Evolutionary conservation across 202 grass and related monocot genomes (phyloP).

Genomic region (Tripidium arundinaceum): DNA sequence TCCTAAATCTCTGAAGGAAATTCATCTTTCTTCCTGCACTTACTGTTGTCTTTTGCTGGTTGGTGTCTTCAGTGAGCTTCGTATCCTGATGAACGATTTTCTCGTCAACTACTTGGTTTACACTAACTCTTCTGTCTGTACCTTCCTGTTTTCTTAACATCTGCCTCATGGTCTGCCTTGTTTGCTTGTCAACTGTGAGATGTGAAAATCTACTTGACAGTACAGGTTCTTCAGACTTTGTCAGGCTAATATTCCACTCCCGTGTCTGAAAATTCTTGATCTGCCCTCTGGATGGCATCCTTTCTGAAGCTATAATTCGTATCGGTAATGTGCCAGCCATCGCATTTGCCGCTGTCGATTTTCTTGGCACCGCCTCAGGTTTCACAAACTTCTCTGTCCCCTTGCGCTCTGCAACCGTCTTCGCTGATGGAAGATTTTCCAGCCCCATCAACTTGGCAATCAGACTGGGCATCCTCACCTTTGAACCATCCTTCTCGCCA

Average conservation of each 20-base stretch:
- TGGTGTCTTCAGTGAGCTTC: slow-evolving; percentile 31
- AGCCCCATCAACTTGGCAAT: slow-evolving; percentile 96
- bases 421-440: slow-evolving; percentile 59
- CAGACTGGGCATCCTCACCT: slow-evolving; percentile 67
- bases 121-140: slow-evolving; percentile 20
- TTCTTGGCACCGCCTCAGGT: slow-evolving; percentile 42
- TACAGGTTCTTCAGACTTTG: slow-evolving; percentile 27
- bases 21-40: slow-evolving; percentile 32
- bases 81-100: slow-evolving; percentile 25
- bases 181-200: slow-evolving; percentile 26
- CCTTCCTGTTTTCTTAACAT: slow-evolving; percentile 8
- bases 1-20: slow-evolving; percentile 38
- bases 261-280: slow-evolving; percentile 28
- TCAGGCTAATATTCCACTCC: slow-evolving; percentile 36
- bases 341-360: neutral
- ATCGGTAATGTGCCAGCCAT: slow-evolving; percentile 30
- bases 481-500: slow-evolving; percentile 37
- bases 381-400: slow-evolving; percentile 48
- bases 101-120: slow-evolving; percentile 11
- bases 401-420: slow-evolving; percentile 27
- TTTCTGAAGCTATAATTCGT: slow-evolving; percentile 37
- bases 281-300: slow-evolving; percentile 17
- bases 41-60: neutral
- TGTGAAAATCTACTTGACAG: slow-evolving; percentile 11
- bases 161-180: slow-evolving; percentile 32